Percentiles rank a stretch among this genome's conserved stretches.
Evolutionary conservation across 2,329 filamentous ascomycete species (phyloP).

Genomic region (Alternaria sp.): DNA sequence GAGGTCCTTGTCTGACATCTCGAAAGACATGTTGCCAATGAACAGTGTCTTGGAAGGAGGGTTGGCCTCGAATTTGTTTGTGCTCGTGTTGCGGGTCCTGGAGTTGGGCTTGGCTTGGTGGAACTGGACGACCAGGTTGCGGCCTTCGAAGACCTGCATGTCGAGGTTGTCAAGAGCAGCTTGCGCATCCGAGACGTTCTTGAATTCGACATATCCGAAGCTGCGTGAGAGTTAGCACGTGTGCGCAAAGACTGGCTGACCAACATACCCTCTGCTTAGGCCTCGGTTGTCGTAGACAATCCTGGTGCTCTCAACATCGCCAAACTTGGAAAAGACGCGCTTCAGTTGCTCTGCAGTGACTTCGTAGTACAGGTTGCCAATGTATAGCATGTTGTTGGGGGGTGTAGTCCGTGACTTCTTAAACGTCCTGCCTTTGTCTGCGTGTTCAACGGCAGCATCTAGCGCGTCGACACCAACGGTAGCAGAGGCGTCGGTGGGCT

Average conservation of each 20-base stretch:
- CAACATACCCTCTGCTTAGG: conserved; percentile 72
- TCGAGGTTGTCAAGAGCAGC: conserved; percentile 67
- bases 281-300: conserved; percentile 70
- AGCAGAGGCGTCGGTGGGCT: conserved; percentile 36
- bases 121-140: conserved; percentile 70
- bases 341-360: conserved; percentile 68
- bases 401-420: background rate
- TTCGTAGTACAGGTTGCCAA: conserved; percentile 77
- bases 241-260: background rate
- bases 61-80: conserved; percentile 35
- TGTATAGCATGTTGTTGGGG: conserved; percentile 62
- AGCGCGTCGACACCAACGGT: conserved; percentile 41
- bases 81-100: conserved; percentile 7
- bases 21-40: conserved; percentile 86
- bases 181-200: conserved; percentile 61
- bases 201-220: conserved; percentile 73
- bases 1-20: conserved; percentile 84
- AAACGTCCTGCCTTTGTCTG: background rate
- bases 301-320: conserved; percentile 61
- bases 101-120: conserved; percentile 48
- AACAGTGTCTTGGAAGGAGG: conserved; percentile 74
- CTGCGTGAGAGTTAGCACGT: conserved; percentile 51
- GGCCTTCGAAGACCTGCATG: conserved; percentile 69
- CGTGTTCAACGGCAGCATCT: conserved; percentile 15
- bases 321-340: conserved; percentile 67